Base-by-base conservation (phyloP, 805 yeast species). In the Yarrowia osloensis region DNA sequence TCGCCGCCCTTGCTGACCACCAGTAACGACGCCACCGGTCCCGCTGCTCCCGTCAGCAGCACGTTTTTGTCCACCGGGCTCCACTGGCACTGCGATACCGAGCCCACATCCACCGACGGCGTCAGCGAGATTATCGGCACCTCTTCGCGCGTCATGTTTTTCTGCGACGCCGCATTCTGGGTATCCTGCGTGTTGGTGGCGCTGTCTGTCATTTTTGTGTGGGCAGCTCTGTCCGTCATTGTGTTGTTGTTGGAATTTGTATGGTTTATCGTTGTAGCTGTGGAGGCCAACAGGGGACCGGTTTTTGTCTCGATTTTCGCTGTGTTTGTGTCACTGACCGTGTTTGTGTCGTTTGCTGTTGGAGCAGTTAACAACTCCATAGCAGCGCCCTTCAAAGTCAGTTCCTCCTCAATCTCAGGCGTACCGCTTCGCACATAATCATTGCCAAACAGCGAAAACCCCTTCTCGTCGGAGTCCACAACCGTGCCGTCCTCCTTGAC, bases 401-500 rank as follows among this genome's bases (percentile, higher is more conserved):
- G 17, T 21, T 52, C 17, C 17, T 39, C 52, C 19, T 65, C 67
- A 22, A 46, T 17, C 47, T 67, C 68, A 0, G 52, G 40, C 13
- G 65, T 31, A 21, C 50, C 33, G 31, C 65, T 47, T 33, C 61
- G 24, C 52, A 68, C 59, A 67, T 54, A 19, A 70, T 71, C 44
- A 72, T 70, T 69, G 17, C 70, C 65, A 17, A 70, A 57, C 19
- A 69, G 52, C 19, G 69, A 54, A 40, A 68, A 67, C 19, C 70
- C 65, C 33, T 39, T 65, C 6, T 61, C 74, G 44, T 75, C 77
- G n/a, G 71, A 69, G 7, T 72, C 68, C 31, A 71, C 72, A 7
- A 75, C 68, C 54, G 74, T 73, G 4, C 79, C 81, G 26, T 77
- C 77, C 5, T 73, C 75, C 11, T 77, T 76, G 9, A 84, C 84